Evolutionary conservation across 2,329 filamentous ascomycete genomes (phyloP).

Genomic region (Alternaria arborescens): DNA sequence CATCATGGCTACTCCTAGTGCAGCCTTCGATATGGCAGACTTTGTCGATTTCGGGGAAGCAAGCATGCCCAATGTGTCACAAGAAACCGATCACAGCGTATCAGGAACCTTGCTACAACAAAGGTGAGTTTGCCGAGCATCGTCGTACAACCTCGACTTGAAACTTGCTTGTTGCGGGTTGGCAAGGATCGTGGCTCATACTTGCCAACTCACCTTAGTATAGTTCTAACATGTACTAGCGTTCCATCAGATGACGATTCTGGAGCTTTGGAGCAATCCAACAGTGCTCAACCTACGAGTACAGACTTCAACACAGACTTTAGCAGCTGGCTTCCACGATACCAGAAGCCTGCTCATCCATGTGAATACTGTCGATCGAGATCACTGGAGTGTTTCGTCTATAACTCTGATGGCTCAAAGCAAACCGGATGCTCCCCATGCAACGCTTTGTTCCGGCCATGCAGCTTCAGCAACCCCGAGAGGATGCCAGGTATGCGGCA

Average conservation of each 20-base stretch:
- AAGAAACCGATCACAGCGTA: slow-evolving; percentile 15
- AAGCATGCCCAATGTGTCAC: slow-evolving; percentile 38
- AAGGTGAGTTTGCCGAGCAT: slow-evolving; percentile 22
- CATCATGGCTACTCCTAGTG: slow-evolving; percentile 40
- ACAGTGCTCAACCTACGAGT: slow-evolving; percentile 15
- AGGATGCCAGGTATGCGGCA: slow-evolving; percentile 41
- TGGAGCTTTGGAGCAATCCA: slow-evolving; percentile 12
- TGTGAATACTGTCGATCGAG: slow-evolving; percentile 60
- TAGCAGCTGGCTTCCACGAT: slow-evolving; percentile 57
- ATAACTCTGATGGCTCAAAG: slow-evolving; percentile 48
- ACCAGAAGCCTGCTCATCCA: slow-evolving; percentile 55
- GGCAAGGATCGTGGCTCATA: not conserved
- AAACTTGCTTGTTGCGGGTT: not conserved
- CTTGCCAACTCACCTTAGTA: not conserved
- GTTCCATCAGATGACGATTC: slow-evolving; percentile 5
- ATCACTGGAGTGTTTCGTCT: slow-evolving; percentile 59
- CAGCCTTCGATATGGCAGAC: slow-evolving; percentile 44
- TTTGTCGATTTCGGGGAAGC: slow-evolving; percentile 53
- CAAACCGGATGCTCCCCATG: slow-evolving; percentile 57
- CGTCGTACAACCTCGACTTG: not conserved
- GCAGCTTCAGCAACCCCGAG: slow-evolving; percentile 55
- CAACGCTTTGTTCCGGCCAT: slow-evolving; percentile 58
- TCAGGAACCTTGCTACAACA: slow-evolving; percentile 12
- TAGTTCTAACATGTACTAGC: slow-evolving; percentile 19
- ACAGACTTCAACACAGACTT: slow-evolving; percentile 54